A percentile compares a stretch with the other conserved stretches of the same genome.
phyloP scores from a whole-genome alignment of 768 basidiomycete genomes.

The Suillus placidus region DNA sequence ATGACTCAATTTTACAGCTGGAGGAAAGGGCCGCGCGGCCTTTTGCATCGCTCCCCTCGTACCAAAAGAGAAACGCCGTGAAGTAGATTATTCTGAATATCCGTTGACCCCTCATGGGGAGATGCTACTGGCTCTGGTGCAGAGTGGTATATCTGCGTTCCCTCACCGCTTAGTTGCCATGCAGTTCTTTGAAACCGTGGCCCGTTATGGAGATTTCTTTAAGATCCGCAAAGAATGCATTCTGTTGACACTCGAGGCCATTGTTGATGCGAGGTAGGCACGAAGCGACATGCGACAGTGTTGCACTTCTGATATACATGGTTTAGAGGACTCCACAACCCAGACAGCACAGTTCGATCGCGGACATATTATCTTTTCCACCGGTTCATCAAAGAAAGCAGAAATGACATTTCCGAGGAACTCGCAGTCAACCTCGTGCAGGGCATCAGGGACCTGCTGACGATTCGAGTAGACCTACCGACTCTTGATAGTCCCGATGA shows the following conservation, averaged over 20 bases:
- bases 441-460: constrained; percentile 74
- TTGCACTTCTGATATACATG: constrained; percentile 12
- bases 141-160: constrained; percentile 79
- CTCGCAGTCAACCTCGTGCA: constrained; percentile 73
- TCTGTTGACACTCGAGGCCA: constrained; percentile 82
- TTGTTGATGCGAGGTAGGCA: constrained; percentile 80
- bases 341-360: constrained; percentile 65
- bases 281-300: neutral
- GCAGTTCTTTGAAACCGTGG: constrained; percentile 90
- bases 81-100: constrained; percentile 73
- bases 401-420: constrained; percentile 73
- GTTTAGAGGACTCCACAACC: constrained; percentile 82
- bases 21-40: constrained; percentile 79
- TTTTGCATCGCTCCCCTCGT: constrained; percentile 80
- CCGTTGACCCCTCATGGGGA: constrained; percentile 91
- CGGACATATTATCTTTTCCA: constrained; percentile 92
- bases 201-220: constrained; percentile 97
- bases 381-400: constrained; percentile 84
- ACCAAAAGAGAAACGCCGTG: constrained; percentile 68
- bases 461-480: constrained; percentile 75
- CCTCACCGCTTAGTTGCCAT: constrained; percentile 83
- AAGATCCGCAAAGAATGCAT: constrained; percentile 90
- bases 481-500: constrained; percentile 73
- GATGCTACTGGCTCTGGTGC: constrained; percentile 81
- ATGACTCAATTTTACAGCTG: constrained; percentile 44